Evolutionary conservation across 176 grass and related monocot species (phyloP).

Genomic region (Tillandsia fasciculata): DNA sequence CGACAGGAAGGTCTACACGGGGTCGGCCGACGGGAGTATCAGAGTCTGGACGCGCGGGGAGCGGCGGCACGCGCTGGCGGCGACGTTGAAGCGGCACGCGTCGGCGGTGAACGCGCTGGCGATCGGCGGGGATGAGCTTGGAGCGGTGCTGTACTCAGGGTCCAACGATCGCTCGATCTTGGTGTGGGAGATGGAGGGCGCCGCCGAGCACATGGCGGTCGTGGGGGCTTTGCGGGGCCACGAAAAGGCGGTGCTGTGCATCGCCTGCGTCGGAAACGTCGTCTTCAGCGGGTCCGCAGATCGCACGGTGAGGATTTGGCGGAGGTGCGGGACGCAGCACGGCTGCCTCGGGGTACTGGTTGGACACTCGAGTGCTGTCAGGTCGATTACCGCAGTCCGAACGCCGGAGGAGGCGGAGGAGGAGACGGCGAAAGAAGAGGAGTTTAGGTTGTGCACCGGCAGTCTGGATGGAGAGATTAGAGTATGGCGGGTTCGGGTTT

Average conservation of each 20-base stretch:
- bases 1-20: constrained; percentile 75
- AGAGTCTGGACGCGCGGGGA: constrained; percentile 45
- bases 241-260: constrained; percentile 55
- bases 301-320: constrained; percentile 68
- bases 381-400: constrained; percentile 38
- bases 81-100: constrained; percentile 52
- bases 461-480: constrained; percentile 76
- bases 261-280: constrained; percentile 47
- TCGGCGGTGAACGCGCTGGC: constrained; percentile 81
- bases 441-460: constrained; percentile 58
- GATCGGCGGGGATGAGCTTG: constrained; percentile 29
- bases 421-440: constrained; percentile 18
- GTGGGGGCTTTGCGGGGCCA: constrained; percentile 59
- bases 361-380: constrained; percentile 33
- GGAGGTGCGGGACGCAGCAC: constrained; percentile 32
- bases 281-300: constrained; percentile 77
- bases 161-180: constrained; percentile 62
- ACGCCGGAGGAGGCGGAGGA: background rate
- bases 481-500: constrained; percentile 52
- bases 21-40: constrained; percentile 59
- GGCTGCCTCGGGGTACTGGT: constrained; percentile 52
- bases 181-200: constrained; percentile 92
- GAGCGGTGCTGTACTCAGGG: constrained; percentile 44
- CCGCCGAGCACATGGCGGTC: constrained; percentile 47
- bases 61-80: constrained; percentile 34